These are phyloP conservation scores for Arthrobotrys pseudoclavata DNA, from an alignment of 2,329 filamentous ascomycete species.

Conservation along the genomic window DNA sequence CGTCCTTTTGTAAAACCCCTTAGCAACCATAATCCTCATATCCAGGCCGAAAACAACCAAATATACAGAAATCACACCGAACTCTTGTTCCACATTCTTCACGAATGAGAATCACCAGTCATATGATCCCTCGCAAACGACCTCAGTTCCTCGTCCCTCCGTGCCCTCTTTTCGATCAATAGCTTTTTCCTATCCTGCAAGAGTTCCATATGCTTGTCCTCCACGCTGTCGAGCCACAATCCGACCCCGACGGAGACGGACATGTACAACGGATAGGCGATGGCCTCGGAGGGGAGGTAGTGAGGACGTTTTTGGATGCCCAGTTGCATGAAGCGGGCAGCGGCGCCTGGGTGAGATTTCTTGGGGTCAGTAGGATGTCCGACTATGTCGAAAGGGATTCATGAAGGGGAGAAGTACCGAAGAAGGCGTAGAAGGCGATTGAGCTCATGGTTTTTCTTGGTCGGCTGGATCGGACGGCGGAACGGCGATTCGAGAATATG, in stretches of 20 bases:
- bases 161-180: constrained; percentile 89
- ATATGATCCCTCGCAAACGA: constrained; percentile 29
- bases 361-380: constrained; percentile 3
- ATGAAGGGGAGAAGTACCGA: constrained; percentile 25
- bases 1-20: background rate
- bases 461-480: background rate
- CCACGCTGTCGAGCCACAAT: constrained; percentile 95
- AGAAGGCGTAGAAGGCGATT: constrained; percentile 54
- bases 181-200: constrained; percentile 82
- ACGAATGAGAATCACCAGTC: constrained; percentile 11
- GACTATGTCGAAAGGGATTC: background rate
- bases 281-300: constrained; percentile 85
- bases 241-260: constrained; percentile 90
- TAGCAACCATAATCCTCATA: background rate
- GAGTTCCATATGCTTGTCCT: constrained; percentile 82
- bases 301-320: constrained; percentile 98
- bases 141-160: constrained; percentile 73
- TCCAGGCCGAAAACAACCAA: background rate
- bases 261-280: constrained; percentile 92
- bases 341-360: constrained; percentile 76
- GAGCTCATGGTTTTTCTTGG: constrained; percentile 44
- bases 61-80: constrained; percentile 11
- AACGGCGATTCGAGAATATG: background rate
- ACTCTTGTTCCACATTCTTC: background rate
- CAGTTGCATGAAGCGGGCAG: constrained; percentile 93